phyloP scores from a whole-genome alignment of 163 green algal species.

The Chlorella variabilis region DNA sequence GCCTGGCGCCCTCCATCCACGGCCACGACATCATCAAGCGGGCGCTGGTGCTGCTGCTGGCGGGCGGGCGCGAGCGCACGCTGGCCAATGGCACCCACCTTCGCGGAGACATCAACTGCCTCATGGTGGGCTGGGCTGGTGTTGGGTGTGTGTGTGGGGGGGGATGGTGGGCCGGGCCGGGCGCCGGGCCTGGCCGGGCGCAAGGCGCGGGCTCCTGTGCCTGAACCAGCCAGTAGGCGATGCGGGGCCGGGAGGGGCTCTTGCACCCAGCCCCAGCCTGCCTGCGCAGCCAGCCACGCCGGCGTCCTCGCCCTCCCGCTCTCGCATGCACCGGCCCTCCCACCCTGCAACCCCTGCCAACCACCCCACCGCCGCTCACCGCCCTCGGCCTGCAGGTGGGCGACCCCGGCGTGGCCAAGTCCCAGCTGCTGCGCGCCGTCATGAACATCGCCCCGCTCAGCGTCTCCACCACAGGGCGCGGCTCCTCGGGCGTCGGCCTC shows the following conservation, averaged over 20 bases:
- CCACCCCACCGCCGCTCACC: too few species aligned
- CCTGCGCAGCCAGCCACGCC: too few species aligned
- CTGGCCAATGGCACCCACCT: constrained; percentile 74
- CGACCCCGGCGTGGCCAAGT: constrained; percentile 85
- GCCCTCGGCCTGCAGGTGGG: constrained; percentile 68
- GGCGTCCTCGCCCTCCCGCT: too few species aligned
- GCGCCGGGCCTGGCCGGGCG: too few species aligned
- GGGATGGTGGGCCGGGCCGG: not conserved
- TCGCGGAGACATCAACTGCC: constrained; percentile 96
- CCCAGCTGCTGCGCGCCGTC: constrained; percentile 90
- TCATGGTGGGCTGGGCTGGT: constrained; percentile 87
- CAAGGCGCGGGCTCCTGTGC: too few species aligned
- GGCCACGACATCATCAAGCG: constrained; percentile 96
- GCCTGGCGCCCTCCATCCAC: constrained; percentile 97
- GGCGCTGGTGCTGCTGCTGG: constrained; percentile 90
- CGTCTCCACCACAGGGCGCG: constrained; percentile 92
- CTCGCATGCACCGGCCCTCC: too few species aligned
- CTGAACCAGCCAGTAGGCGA: too few species aligned
- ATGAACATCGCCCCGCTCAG: constrained; percentile 96
- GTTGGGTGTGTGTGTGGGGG: too few species aligned
- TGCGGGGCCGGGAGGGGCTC: too few species aligned
- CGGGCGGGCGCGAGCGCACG: constrained; percentile 83
- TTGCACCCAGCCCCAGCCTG: too few species aligned
- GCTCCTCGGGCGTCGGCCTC: constrained; percentile 96
- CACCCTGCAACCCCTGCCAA: too few species aligned